These are phyloP conservation scores for Amylostereum chailletii DNA, from an alignment of 1,284 basidiomycete genomes.

Conservation along the genomic window DNA sequence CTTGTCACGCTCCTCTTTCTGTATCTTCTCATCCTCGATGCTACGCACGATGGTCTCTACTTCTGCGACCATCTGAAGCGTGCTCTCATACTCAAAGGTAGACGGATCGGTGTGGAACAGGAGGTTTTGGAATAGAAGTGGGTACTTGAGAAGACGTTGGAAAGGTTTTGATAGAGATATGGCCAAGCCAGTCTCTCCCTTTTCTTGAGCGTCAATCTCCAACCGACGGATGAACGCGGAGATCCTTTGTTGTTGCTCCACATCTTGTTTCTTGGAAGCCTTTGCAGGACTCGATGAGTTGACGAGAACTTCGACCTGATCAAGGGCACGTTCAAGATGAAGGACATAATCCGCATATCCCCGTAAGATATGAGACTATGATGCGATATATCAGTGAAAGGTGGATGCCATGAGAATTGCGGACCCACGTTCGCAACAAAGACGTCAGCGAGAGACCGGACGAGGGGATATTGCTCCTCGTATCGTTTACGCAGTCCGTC, in stretches of 20 bases:
- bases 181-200: constrained; percentile 87
- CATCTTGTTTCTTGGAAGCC: constrained; percentile 73
- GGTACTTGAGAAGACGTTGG: constrained; percentile 94
- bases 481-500: constrained; percentile 80
- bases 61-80: constrained; percentile 92
- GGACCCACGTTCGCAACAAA: constrained; percentile 83
- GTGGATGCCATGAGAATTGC: constrained; percentile 4
- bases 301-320: constrained; percentile 71
- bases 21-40: constrained; percentile 96
- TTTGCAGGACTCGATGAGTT: constrained; percentile 62
- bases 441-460: constrained; percentile 85
- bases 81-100: constrained; percentile 95
- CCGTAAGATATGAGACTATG: constrained; percentile 82
- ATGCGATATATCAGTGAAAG: not conserved
- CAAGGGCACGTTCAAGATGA: constrained; percentile 83
- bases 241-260: constrained; percentile 67
- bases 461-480: constrained; percentile 88
- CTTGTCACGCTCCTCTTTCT: constrained; percentile 91
- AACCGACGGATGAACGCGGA: constrained; percentile 65
- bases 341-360: constrained; percentile 90
- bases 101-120: constrained; percentile 95
- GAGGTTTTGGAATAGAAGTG: constrained; percentile 95
- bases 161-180: constrained; percentile 97
- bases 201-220: constrained; percentile 73
- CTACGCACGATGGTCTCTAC: constrained; percentile 92